Evolutionary conservation across 2,329 filamentous ascomycete species (phyloP).

Genomic region (Aspergillus quadricinctus): DNA sequence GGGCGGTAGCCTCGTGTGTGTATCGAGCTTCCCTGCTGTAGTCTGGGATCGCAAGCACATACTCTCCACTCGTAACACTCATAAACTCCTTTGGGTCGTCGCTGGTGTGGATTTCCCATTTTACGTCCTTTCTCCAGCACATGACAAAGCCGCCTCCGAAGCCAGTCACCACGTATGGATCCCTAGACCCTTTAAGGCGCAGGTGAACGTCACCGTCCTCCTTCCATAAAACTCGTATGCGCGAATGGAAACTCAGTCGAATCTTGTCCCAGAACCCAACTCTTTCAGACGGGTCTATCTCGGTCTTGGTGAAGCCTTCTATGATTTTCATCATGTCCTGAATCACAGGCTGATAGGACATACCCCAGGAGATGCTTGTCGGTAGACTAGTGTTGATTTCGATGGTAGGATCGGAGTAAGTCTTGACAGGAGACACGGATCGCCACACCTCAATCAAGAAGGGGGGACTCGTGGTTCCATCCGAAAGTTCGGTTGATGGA

Average conservation of each 20-base stretch:
- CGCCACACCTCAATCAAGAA: conserved; percentile 84
- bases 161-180: conserved; percentile 89
- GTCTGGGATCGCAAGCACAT: conserved; percentile 89
- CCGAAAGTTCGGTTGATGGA: conserved; percentile 59
- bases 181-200: conserved; percentile 79
- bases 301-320: conserved; percentile 94
- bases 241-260: conserved; percentile 86
- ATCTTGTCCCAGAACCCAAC: conserved; percentile 99
- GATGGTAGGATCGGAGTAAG: conserved; percentile 85
- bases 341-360: conserved; percentile 94
- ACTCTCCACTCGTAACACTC: conserved; percentile 92
- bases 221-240: conserved; percentile 84
- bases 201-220: conserved; percentile 94
- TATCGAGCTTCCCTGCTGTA: conserved; percentile 82
- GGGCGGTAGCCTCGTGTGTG: conserved; percentile 41
- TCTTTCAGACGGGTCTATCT: conserved; percentile 85
- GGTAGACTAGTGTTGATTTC: conserved; percentile 91
- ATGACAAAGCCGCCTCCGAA: conserved; percentile 93
- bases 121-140: conserved; percentile 96
- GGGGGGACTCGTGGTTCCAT: conserved; percentile 55
- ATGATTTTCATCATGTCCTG: conserved; percentile 99
- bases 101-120: conserved; percentile 76
- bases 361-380: conserved; percentile 93
- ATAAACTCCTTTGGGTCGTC: conserved; percentile 91
- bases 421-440: conserved; percentile 92